A percentile compares a stretch with the other conserved stretches of the same genome.
These are phyloP conservation scores for Lachnum nothofagi DNA, from an alignment of 2,329 filamentous ascomycete species.

Conservation along the genomic window DNA sequence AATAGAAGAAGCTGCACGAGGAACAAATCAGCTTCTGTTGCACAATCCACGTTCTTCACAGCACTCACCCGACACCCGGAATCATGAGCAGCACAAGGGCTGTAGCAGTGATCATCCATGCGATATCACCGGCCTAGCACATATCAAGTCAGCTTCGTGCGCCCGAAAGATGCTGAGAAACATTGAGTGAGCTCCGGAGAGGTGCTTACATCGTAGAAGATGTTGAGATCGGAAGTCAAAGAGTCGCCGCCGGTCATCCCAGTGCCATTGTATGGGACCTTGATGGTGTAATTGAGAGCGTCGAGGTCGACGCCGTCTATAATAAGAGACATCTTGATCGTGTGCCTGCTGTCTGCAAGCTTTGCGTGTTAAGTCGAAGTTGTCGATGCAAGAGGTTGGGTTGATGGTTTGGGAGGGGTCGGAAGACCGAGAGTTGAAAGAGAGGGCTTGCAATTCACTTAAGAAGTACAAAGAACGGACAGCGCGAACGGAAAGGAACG, in stretches of 20 bases:
- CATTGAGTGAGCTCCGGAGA: neutral
- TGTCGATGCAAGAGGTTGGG: too few species aligned
- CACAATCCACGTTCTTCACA: slow-evolving; percentile 17
- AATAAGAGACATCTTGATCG: neutral
- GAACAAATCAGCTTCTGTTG: slow-evolving; percentile 19
- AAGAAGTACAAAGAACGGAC: too few species aligned
- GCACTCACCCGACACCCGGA: slow-evolving; percentile 69
- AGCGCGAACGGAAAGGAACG: too few species aligned
- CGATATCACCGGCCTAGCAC: slow-evolving; percentile 74
- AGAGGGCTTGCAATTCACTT: too few species aligned
- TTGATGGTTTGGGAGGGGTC: too few species aligned
- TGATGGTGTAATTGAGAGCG: slow-evolving; percentile 38
- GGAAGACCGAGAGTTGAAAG: too few species aligned
- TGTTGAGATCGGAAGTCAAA: slow-evolving; percentile 64
- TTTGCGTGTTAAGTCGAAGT: too few species aligned
- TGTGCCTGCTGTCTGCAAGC: neutral
- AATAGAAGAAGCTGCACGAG: slow-evolving; percentile 70
- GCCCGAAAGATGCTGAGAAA: neutral
- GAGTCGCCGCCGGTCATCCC: slow-evolving; percentile 56
- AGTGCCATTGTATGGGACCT: slow-evolving; percentile 51
- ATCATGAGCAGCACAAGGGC: slow-evolving; percentile 88
- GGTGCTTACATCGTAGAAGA: slow-evolving; percentile 67
- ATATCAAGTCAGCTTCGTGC: slow-evolving; percentile 1
- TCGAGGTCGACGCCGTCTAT: slow-evolving; percentile 40
- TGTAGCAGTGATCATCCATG: slow-evolving; percentile 76